Evolutionary conservation across 2,329 filamentous ascomycete species (phyloP), one percentile per base, ranked within the genome.

Genomic region (Calonectria montana): DNA sequence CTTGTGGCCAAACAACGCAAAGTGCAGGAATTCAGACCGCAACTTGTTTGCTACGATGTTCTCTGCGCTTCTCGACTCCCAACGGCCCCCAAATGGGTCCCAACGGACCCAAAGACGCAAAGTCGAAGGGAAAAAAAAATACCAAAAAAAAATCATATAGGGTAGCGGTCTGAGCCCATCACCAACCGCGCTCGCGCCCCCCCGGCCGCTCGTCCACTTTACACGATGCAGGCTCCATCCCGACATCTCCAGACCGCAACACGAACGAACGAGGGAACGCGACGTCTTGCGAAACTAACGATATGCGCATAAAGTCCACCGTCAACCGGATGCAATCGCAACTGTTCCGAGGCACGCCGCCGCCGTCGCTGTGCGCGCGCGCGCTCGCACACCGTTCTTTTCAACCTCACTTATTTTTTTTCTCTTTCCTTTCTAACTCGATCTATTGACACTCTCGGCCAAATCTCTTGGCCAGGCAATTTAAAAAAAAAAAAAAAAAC

Each of bases 301-400:
- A 57, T 57, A 57, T 57, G 53, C 53, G 53, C 53, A 57, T 57
- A 25, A 57, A 57, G n/a, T 37, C 53, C 53, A 57, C 53, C 53
- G 53, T 57, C 53, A 2, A 37, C 53, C 53, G 29, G 53, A 57
- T 57, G 53, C 53, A 57, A 57, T 57, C 6, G 31, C 5, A 3
- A 57, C 3, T 9, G 53, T 37, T 57, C 53, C 53, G 53, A 57
- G 2, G 4, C n/a, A 23, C 18, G 18, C 29, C 10, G 7, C 31
- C 31, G n/a, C n/a, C 10, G 29, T n/a, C 31, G n/a, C n/a, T 4
- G 29, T n/a, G 53, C n/a, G 53, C 29, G 53, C 18, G n/a, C 25
- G 45, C 2, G 45, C 10, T 31, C 18, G 31, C 53, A 18, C 53
- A 57, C 53, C 53, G 53, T 57, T 31, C 37, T 57, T 55, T 37